phyloP scores from a whole-genome alignment of 768 basidiomycete species.

The Lactarius indigo region DNA sequence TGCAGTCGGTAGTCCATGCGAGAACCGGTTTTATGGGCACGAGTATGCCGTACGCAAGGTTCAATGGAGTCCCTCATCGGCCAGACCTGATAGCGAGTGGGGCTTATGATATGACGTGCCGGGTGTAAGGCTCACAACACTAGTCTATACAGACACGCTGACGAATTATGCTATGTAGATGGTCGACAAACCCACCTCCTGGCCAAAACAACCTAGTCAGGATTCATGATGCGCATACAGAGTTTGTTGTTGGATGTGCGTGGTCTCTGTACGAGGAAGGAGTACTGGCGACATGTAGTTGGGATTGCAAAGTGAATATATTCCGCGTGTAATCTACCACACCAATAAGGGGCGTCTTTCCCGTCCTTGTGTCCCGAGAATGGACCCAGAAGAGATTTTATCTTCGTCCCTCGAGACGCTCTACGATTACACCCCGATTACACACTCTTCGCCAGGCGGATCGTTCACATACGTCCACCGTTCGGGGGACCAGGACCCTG shows the following conservation, averaged over 20 bases:
- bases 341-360: not conserved
- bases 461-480: slow-evolving; percentile 44
- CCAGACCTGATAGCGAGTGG: slow-evolving; percentile 66
- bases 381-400: slow-evolving; percentile 63
- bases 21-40: slow-evolving; percentile 71
- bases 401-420: slow-evolving; percentile 57
- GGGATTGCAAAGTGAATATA: slow-evolving; percentile 84
- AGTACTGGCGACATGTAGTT: slow-evolving; percentile 82
- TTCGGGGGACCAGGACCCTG: not conserved
- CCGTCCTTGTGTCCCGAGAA: not conserved
- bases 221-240: slow-evolving; percentile 86
- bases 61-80: slow-evolving; percentile 84
- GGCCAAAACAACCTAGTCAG: slow-evolving; percentile 51
- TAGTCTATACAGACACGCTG: not conserved
- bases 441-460: slow-evolving; percentile 53
- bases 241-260: slow-evolving; percentile 88
- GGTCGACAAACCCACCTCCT: slow-evolving; percentile 62
- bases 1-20: slow-evolving; percentile 69
- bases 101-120: slow-evolving; percentile 94
- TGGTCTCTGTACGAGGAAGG: slow-evolving; percentile 95
- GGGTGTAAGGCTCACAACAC: slow-evolving; percentile 56
- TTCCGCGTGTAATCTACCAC: slow-evolving; percentile 47
- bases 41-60: slow-evolving; percentile 89
- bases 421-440: slow-evolving; percentile 60
- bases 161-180: slow-evolving; percentile 41